Percentiles rank a stretch among this genome's conserved stretches.
These are phyloP conservation scores for Metarhizium album DNA, from an alignment of 2,329 filamentous ascomycete genomes.

Conservation along the genomic window DNA sequence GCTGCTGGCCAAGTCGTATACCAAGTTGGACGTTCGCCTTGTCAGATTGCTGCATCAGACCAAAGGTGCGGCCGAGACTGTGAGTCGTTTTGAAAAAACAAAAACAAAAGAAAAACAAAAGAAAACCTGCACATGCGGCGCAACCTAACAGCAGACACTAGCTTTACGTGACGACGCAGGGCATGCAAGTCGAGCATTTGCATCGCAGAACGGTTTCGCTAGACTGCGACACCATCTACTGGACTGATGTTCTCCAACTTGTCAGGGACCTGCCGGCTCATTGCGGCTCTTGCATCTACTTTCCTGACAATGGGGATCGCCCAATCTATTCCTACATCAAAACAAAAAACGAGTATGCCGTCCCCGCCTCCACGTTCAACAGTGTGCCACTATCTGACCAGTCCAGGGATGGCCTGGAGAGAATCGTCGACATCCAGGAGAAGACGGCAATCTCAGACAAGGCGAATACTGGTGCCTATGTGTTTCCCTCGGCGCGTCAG, in stretches of 20 bases:
- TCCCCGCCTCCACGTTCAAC: too few species aligned
- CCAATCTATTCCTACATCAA: slow-evolving; percentile 16
- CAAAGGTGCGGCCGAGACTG: slow-evolving; percentile 19
- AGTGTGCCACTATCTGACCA: too few species aligned
- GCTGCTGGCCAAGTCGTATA: slow-evolving; percentile 9
- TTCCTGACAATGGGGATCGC: slow-evolving; percentile 17
- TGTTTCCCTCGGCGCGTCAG: too few species aligned
- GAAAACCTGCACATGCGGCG: too few species aligned
- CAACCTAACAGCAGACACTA: too few species aligned
- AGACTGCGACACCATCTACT: slow-evolving; percentile 24
- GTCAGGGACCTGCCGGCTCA: slow-evolving; percentile 15
- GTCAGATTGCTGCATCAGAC: slow-evolving; percentile 17
- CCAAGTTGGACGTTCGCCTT: slow-evolving; percentile 15
- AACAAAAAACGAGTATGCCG: too few species aligned
- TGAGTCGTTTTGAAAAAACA: slow-evolving; percentile 3
- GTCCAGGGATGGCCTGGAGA: too few species aligned
- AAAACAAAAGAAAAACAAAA: too few species aligned
- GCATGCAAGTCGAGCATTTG: slow-evolving; percentile 12
- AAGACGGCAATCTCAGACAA: too few species aligned
- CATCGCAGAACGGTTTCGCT: slow-evolving; percentile 18
- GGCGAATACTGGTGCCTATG: too few species aligned
- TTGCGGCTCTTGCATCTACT: slow-evolving; percentile 18
- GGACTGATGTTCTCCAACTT: slow-evolving; percentile 18
- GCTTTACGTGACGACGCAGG: too few species aligned
- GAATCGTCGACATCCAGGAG: too few species aligned